These are phyloP conservation scores for Corrigiola litoralis DNA, from an alignment of 179 eudicot species.

Conservation along the genomic window DNA sequence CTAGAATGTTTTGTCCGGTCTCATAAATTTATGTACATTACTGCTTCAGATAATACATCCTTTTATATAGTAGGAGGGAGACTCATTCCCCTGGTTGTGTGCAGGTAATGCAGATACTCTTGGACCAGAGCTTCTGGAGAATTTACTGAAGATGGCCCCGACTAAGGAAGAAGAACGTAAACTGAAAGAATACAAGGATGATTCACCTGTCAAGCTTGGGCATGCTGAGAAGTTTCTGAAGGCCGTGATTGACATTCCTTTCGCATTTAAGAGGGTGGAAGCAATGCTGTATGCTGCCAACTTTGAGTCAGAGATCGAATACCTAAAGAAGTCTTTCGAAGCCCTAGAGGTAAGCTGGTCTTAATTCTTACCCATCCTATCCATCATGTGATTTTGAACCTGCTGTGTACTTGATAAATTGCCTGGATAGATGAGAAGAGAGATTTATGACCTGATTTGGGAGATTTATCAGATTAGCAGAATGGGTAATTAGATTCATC, in stretches of 20 bases:
- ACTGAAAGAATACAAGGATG: constrained; percentile 77
- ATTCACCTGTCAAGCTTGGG: constrained; percentile 82
- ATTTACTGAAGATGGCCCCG: constrained; percentile 91
- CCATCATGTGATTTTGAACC: neutral
- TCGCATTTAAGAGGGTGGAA: constrained; percentile 78
- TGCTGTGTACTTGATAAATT: no score
- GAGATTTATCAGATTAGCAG: no score
- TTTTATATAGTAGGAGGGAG: neutral
- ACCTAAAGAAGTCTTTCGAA: constrained; percentile 77
- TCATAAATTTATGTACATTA: neutral
- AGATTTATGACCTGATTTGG: no score
- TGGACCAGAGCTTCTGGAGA: constrained; percentile 83
- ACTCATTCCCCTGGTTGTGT: constrained; percentile 11
- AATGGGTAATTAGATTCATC: no score
- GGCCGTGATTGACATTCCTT: constrained; percentile 78
- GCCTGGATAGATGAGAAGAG: no score
- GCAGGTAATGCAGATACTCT: constrained; percentile 85
- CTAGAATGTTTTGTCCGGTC: neutral
- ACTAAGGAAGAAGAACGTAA: constrained; percentile 90
- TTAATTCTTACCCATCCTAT: neutral
- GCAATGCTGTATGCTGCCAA: constrained; percentile 85
- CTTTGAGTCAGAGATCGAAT: constrained; percentile 81
- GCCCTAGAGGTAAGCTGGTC: constrained; percentile 72
- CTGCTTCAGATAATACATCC: neutral
- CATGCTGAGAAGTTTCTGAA: constrained; percentile 89